Evolutionary conservation across 2,329 filamentous ascomycete genomes (phyloP).

Genomic region (Sordariomycetes sp.): DNA sequence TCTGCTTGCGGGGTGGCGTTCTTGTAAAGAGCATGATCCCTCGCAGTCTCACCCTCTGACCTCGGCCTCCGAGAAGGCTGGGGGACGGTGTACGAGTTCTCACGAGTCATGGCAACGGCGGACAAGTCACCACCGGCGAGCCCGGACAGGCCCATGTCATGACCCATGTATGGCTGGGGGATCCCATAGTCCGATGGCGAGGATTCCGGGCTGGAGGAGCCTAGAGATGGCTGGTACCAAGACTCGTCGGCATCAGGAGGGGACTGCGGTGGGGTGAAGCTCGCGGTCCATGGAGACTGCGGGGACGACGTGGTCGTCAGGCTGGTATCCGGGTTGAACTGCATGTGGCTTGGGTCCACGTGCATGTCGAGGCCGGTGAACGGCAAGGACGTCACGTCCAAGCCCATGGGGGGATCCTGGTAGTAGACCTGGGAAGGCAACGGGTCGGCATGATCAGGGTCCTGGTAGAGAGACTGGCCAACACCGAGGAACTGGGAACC

Average conservation of each 20-base stretch:
- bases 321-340: constrained; percentile 39
- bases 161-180: constrained; percentile 1
- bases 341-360: constrained; percentile 45
- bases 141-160: constrained; percentile 6
- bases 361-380: constrained; percentile 34
- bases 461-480: constrained; percentile 40
- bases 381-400: constrained; percentile 25
- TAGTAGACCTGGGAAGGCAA: constrained; percentile 41
- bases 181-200: constrained; percentile 3
- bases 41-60: constrained; percentile 45
- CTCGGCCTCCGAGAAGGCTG: constrained; percentile 36
- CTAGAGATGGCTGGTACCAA: constrained; percentile 3
- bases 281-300: constrained; percentile 26
- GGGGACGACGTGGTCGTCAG: constrained; percentile 38
- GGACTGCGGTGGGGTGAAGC: constrained; percentile 4
- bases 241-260: not conserved
- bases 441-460: constrained; percentile 31
- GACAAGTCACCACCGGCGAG: constrained; percentile 7
- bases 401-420: constrained; percentile 30
- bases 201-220: constrained; percentile 1
- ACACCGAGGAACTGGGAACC: constrained; percentile 31
- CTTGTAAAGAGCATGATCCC: constrained; percentile 63
- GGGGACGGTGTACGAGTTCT: constrained; percentile 11
- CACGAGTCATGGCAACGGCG: not conserved
- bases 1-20: constrained; percentile 53